These are phyloP conservation scores for Tripidium arundinaceum DNA, from an alignment of 202 grass and related monocot genomes.

Conservation along the genomic window DNA sequence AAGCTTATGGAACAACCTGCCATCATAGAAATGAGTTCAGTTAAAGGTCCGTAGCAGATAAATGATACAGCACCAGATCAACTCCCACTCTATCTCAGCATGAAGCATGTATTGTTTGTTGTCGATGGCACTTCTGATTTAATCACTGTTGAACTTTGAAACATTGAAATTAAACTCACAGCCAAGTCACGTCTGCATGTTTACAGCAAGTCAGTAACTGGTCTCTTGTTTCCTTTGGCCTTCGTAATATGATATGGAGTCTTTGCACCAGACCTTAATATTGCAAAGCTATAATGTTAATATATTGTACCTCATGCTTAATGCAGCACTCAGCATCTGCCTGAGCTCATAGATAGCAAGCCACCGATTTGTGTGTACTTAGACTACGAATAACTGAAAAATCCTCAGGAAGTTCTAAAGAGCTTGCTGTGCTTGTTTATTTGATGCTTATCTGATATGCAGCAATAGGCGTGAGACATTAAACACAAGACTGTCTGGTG, in stretches of 20 bases:
- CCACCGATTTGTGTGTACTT: neutral
- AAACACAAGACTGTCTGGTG: neutral
- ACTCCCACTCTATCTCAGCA: too few species aligned
- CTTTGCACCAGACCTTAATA: neutral
- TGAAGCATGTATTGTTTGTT: too few species aligned
- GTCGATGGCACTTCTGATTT: too few species aligned
- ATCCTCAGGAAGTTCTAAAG: neutral
- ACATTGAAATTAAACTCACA: too few species aligned
- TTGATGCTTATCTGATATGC: neutral
- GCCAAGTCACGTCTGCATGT: too few species aligned
- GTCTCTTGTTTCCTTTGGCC: too few species aligned
- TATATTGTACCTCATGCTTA: neutral
- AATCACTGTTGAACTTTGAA: too few species aligned
- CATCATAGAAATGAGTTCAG: too few species aligned
- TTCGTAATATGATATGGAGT: neutral
- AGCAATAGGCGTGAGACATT: neutral
- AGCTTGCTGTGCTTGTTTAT: slow-evolving; percentile 8
- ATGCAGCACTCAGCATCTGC: neutral
- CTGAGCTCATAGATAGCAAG: neutral
- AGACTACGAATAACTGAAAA: neutral
- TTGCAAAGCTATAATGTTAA: neutral
- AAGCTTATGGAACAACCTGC: too few species aligned
- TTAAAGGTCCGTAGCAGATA: too few species aligned
- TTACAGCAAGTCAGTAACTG: too few species aligned
- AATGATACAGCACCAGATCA: too few species aligned